Evolutionary conservation across 148 eudicot genomes (phyloP), one percentile per base, ranked within the genome.

Genomic region (Vaccinium darrowii): DNA sequence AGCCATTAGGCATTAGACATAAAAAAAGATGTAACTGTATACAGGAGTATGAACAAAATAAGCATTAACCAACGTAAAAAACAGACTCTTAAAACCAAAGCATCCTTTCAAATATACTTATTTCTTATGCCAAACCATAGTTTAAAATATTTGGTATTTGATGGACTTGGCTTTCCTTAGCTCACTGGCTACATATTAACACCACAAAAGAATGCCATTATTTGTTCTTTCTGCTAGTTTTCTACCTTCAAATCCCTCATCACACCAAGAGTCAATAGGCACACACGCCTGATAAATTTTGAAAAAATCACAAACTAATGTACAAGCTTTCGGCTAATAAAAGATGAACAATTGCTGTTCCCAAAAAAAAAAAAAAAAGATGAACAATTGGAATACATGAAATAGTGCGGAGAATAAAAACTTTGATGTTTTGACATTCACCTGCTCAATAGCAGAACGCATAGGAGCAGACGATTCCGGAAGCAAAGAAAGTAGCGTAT

Each of bases 381-480:
- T 2, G 54, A 21, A 60, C 36, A 60, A 15, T n/a, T n/a, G 21
- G 57, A 21, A 49, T 13, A 51, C 12, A 13, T 19, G 14, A 12
- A 73, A 30, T 47, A 76, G 60, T 43, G 21, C 1, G 21, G 58
- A 25, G 52, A 63, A 79, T 51, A 8, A 69, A 80, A 56, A 80
- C 3, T 7, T 33, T 71, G 69, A 25, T 49, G 69, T 69, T 71
- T 80, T 36, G 79, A 81, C 5, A 84, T 30, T 87, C 73, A 94
- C 98, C 97, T 94, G 98, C 88, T 97, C 99, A 88, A 97, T 90
- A 79, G 98, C 87, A 83, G 90, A 92, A 56, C 99, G 95, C 88
- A 93, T 81, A 58, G 99, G 98, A 83, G 95, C 95, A 62, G 99
- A 92, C 79, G 98, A 93, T 72, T 97, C 95, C 27, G 98, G 99